These are phyloP conservation scores for Cornus florida DNA, from an alignment of 148 eudicot genomes.

Conservation along the genomic window DNA sequence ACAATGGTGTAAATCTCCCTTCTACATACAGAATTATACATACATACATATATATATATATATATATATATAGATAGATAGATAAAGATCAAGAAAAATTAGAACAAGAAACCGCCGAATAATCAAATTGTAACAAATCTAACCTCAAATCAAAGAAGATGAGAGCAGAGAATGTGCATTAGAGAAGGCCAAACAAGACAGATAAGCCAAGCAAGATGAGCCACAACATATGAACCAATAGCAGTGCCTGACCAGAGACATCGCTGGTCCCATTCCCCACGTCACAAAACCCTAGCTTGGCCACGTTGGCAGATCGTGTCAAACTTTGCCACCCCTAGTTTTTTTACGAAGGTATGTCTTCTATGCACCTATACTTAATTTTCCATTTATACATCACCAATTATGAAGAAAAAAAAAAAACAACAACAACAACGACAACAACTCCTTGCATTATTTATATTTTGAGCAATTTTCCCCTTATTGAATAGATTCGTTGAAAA, in stretches of 20 bases:
- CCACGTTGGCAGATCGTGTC: too few relatives aligned
- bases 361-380: too few relatives aligned
- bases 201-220: constrained; percentile 67
- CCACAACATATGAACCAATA: constrained; percentile 81
- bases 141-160: neutral
- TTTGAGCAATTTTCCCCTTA: too few relatives aligned
- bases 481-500: too few relatives aligned
- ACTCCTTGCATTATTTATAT: too few relatives aligned
- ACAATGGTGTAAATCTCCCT: neutral
- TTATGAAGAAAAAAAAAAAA: too few relatives aligned
- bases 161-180: constrained; percentile 9
- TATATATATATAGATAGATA: too few relatives aligned
- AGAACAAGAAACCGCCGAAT: neutral
- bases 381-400: too few relatives aligned
- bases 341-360: too few relatives aligned
- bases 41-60: too few relatives aligned
- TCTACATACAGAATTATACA: neutral
- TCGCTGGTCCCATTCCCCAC: constrained; percentile 65
- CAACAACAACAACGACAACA: too few relatives aligned
- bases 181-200: constrained; percentile 69
- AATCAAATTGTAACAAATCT: neutral
- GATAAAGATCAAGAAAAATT: neutral
- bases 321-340: too few relatives aligned
- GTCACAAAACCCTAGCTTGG: constrained; percentile 69
- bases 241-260: constrained; percentile 70